Evolutionary conservation across 306 rosid species (phyloP).

Genomic region (Prunus mira): DNA sequence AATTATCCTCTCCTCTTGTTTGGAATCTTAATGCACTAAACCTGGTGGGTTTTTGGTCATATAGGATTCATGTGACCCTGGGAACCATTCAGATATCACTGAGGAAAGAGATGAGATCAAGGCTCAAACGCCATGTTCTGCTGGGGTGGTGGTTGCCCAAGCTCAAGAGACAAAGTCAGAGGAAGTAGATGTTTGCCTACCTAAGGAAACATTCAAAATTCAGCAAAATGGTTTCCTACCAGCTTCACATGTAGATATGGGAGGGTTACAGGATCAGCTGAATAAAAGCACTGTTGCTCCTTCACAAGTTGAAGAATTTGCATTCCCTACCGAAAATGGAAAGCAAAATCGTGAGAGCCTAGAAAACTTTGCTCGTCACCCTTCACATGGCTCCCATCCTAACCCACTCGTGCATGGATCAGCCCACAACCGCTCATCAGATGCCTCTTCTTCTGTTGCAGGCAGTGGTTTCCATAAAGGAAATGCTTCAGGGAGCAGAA

Average conservation of each 20-base stretch:
- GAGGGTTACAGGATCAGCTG: slow-evolving; percentile 27
- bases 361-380: slow-evolving; percentile 29
- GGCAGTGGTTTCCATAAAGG: slow-evolving; percentile 25
- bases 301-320: slow-evolving; percentile 44
- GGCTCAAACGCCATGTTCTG: slow-evolving; percentile 41
- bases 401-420: slow-evolving; percentile 24
- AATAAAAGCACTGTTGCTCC: slow-evolving; percentile 30
- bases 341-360: slow-evolving; percentile 41
- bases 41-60: slow-evolving; percentile 22
- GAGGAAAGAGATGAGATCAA: slow-evolving; percentile 78
- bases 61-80: slow-evolving; percentile 84
- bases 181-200: slow-evolving; percentile 11
- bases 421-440: slow-evolving; percentile 22
- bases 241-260: slow-evolving; percentile 33
- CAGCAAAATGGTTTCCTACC: slow-evolving; percentile 35
- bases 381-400: slow-evolving; percentile 31
- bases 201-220: slow-evolving; percentile 35
- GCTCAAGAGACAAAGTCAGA: slow-evolving; percentile 40
- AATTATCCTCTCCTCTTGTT: slow-evolving; percentile 8
- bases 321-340: slow-evolving; percentile 35
- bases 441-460: slow-evolving; percentile 29
- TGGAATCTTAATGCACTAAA: slow-evolving; percentile 14
- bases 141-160: slow-evolving; percentile 27
- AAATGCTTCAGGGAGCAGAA: slow-evolving; percentile 38
- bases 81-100: slow-evolving; percentile 77